Base-by-base conservation (phyloP, 2,329 filamentous ascomycete genomes). In the Ambrosiella xylebori region DNA sequence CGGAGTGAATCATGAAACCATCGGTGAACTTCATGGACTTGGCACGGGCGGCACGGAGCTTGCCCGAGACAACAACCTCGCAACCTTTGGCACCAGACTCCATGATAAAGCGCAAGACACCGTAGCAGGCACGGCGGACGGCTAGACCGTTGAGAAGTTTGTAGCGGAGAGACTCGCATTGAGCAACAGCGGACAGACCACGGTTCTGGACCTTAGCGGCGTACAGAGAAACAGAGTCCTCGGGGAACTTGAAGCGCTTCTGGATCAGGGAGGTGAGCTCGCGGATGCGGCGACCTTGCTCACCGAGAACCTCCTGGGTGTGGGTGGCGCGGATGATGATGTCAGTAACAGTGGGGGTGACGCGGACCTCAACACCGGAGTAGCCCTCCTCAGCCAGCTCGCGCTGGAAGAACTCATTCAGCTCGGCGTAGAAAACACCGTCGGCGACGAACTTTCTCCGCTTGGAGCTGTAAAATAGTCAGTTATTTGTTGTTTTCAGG, bases 11-110 rank as follows among this genome's bases (percentile, higher is more conserved):
- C 93, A 98, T 98, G 88, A 98, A 98, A 74, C 93, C 93, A 76
- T 98, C 90, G 76, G 93, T 98, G 86, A 98, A 98, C 86, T 98
- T 98, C 93, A 98, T 98, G 79, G 82, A 88, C 88, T 98, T 98
- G 77, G 93, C 93, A 81, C 93, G 89, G 71, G 93, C 93, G 74
- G 93, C 93, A 72, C 93, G 86, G 69, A 98, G 87, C 85, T 98
- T 98, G 76, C 93, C 93, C 68, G 89, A 96, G 67, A 98, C 93
- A 72, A 98, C 93, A 66, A 98, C 93, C 81, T 98, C 93, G 75
- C 93, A 98, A 76, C 93, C 93, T 87, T 98, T 98, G 76, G 93
- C 93, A 71, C 93, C 93, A 68, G 81, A 87, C 87, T 98, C 93
- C 93, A 98, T 98, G 79, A 98, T 98, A 82, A 98, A 98, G 73